A percentile compares a stretch with the other conserved stretches of the same genome.
Evolutionary conservation across 2,329 filamentous ascomycete species (phyloP).

Genomic region (Cyclaneusma minus): DNA sequence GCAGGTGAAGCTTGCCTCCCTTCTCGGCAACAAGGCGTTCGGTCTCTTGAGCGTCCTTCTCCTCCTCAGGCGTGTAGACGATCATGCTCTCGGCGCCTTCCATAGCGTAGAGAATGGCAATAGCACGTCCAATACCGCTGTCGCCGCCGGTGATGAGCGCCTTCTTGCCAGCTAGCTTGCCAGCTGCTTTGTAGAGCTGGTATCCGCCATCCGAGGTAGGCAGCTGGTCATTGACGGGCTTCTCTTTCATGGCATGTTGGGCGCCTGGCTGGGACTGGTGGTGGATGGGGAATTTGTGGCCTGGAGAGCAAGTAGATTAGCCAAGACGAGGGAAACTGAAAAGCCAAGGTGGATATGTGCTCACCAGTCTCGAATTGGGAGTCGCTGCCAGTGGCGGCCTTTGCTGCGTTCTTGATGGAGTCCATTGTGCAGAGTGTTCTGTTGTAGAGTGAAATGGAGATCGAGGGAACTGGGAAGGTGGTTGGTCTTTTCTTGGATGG

Average conservation of each 20-base stretch:
- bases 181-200: conserved; percentile 57
- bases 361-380: conserved; percentile 20
- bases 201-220: conserved; percentile 53
- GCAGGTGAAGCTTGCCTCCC: conserved; percentile 48
- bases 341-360: conserved; percentile 3
- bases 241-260: conserved; percentile 32
- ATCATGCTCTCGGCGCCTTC: conserved; percentile 65
- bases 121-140: conserved; percentile 62
- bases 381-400: conserved; percentile 11
- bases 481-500: too few relatives aligned
- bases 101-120: conserved; percentile 64
- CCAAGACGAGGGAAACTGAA: conserved; percentile 4
- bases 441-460: too few relatives aligned
- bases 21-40: conserved; percentile 53
- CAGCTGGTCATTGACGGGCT: conserved; percentile 47
- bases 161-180: conserved; percentile 60
- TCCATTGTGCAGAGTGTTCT: conserved; percentile 11
- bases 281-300: conserved; percentile 32
- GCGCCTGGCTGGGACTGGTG: conserved; percentile 36
- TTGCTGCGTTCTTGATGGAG: conserved; percentile 14
- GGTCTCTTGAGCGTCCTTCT: conserved; percentile 61
- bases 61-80: conserved; percentile 59
- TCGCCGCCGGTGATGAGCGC: conserved; percentile 73
- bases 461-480: too few relatives aligned
- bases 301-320: conserved; percentile 15